These are phyloP conservation scores for Hyaloscypha variabilis DNA, from an alignment of 495 filamentous ascomycete genomes.

Conservation along the genomic window DNA sequence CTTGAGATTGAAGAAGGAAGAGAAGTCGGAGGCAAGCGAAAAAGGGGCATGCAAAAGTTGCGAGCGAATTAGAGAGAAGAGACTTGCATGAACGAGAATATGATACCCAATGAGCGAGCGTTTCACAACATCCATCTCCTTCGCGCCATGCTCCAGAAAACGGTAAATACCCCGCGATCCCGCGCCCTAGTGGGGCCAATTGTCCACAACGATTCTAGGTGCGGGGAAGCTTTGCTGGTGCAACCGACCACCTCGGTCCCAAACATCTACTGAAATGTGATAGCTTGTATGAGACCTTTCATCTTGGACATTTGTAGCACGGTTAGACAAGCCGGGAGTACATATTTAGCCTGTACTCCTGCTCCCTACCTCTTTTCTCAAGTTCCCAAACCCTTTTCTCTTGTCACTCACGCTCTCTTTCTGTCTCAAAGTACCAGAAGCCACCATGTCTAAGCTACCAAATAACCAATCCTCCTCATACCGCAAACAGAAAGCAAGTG, in stretches of 20 bases:
- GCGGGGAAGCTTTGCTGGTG: slow-evolving; percentile 2
- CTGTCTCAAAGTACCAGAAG: not conserved
- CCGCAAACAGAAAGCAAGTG: slow-evolving; percentile 24
- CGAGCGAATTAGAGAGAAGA: slow-evolving; percentile 11
- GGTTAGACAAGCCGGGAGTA: not conserved
- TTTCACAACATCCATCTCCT: not conserved
- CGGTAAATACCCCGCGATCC: not conserved
- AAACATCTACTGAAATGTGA: not conserved
- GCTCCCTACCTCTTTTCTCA: not conserved
- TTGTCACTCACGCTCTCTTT: not conserved
- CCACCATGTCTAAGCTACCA: not conserved
- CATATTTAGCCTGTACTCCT: not conserved
- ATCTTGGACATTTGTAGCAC: not conserved
- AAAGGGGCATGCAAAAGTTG: slow-evolving; percentile 50
- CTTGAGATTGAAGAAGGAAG: slow-evolving; percentile 89
- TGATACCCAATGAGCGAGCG: not conserved
- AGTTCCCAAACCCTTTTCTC: not conserved
- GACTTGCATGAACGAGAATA: too few relatives aligned
- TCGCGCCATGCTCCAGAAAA: not conserved
- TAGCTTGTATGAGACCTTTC: not conserved
- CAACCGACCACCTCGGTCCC: slow-evolving; percentile 4
- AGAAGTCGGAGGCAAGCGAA: slow-evolving; percentile 80
- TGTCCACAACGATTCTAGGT: not conserved
- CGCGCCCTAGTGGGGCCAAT: not conserved
- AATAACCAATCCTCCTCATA: slow-evolving; percentile 26